Base-by-base conservation (phyloP, 306 rosid genomes). In the Prunus mira region DNA sequence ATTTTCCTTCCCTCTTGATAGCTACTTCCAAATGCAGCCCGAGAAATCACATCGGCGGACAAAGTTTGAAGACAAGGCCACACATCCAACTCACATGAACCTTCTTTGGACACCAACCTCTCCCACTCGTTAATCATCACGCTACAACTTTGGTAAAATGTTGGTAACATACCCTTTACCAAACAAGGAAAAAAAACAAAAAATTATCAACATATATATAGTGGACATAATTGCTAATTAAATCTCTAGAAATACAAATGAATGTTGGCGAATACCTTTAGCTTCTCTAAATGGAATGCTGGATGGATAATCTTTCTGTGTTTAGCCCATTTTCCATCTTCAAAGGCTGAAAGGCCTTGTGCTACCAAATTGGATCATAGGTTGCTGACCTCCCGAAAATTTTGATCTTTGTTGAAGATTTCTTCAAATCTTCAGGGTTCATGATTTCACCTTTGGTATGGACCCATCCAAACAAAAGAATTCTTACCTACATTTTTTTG, bases 241-340 rank as follows among this genome's bases (percentile, higher is more conserved):
- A 57, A 57, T 57, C 28, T 57, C 32, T 6, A 22, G 32, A 60
- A 60, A 13, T 12, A 12, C 6, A 28, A 24, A 25, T 25, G 34
- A 12, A 25, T 60, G 25, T 12, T 25, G 34, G 65, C 20, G 14
- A 70, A 12, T 51, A 86, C 93, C 93, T 89, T 89, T 69, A 85
- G 20, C 66, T 83, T 88, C 60, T 88, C 88, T 19, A 77, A 8
- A 46, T 77, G 70, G 71, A 85, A 88, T 60, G 87, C 83, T 4
- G 87, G 88, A 63, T 81, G 83, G 67, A 87, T 81, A 46, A 89
- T 83, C 70, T 67, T 83, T 66, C 87, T 75, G 28, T 83, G 86
- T 28, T 76, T 87, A 56, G 79, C 76, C 91, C 89, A 89, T 60
- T 89, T 87, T 14, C 85, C 85, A 19, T 80, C 87, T 2, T 85